phyloP scores from a whole-genome alignment of 371 early-diverging fungal genomes.

The Mucor saturninus region DNA sequence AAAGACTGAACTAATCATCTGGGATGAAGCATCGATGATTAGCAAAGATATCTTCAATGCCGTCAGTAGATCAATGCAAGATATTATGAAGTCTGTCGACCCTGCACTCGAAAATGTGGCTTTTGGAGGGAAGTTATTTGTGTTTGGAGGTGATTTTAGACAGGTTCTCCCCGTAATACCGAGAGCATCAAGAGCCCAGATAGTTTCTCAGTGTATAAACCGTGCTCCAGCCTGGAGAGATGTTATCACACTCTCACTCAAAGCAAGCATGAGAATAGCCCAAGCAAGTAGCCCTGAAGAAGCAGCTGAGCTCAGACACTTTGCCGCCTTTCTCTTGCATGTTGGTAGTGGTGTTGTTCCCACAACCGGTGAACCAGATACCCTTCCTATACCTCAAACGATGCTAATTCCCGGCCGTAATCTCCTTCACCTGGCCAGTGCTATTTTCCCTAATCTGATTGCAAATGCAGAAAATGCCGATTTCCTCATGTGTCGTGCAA shows the following conservation, averaged over 20 bases:
- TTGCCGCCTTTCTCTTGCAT: conserved; percentile 12
- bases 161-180: conserved; percentile 28
- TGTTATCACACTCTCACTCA: not conserved
- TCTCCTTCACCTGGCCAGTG: too few species aligned
- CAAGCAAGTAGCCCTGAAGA: not conserved
- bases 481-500: too few species aligned
- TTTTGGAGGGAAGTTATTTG: conserved; percentile 36
- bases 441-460: not conserved
- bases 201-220: conserved; percentile 17
- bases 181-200: conserved; percentile 7
- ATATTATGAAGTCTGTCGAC: conserved; percentile 18
- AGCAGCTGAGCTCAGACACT: conserved; percentile 4
- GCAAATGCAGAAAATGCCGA: not conserved
- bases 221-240: conserved; percentile 11
- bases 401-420: too few species aligned
- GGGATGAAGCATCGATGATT: conserved; percentile 33
- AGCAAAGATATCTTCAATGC: conserved; percentile 28
- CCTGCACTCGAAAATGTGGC: conserved; percentile 18
- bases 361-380: too few species aligned
- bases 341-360: not conserved
- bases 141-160: too few species aligned
- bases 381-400: too few species aligned
- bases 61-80: conserved; percentile 26
- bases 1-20: conserved; percentile 50
- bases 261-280: conserved; percentile 22